Evolutionary conservation across 805 yeast genomes (phyloP).

Genomic region (Ogataea haglerorum): DNA sequence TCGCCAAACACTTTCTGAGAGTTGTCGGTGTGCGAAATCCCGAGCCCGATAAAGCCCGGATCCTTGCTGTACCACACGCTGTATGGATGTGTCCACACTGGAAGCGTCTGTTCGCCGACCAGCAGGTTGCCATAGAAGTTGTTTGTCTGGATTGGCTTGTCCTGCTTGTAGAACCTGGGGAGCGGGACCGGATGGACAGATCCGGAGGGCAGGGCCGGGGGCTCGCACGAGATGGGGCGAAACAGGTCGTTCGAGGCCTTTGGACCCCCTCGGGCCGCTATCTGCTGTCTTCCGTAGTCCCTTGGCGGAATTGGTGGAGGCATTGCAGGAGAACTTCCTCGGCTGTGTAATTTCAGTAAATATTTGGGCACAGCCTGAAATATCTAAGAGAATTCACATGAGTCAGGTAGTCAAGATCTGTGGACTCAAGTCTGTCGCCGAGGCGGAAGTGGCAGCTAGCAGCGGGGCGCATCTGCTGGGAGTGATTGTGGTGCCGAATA

Average conservation of each 20-base stretch:
- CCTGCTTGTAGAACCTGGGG: slow-evolving; percentile 39
- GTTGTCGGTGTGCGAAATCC: slow-evolving; percentile 58
- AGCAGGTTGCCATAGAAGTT: slow-evolving; percentile 75
- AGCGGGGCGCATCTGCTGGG: slow-evolving; percentile 79
- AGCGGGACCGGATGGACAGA: slow-evolving; percentile 61
- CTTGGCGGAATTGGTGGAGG: slow-evolving; percentile 28
- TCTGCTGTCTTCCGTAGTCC: slow-evolving; percentile 15
- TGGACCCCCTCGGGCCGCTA: background rate
- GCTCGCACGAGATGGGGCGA: slow-evolving; percentile 18
- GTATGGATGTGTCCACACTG: slow-evolving; percentile 82
- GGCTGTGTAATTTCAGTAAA: slow-evolving; percentile 8
- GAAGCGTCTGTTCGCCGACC: slow-evolving; percentile 60
- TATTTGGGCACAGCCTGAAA: background rate
- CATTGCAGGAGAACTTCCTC: background rate
- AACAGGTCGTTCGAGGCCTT: slow-evolving; percentile 16
- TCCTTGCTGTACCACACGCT: slow-evolving; percentile 59
- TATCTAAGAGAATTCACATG: background rate
- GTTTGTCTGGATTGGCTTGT: slow-evolving; percentile 66
- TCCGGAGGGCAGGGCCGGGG: slow-evolving; percentile 22
- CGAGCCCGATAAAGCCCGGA: slow-evolving; percentile 51
- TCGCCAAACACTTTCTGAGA: slow-evolving; percentile 69
- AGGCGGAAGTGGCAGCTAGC: slow-evolving; percentile 67
- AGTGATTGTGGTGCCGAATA: slow-evolving; percentile 78
- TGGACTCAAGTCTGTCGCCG: slow-evolving; percentile 66
- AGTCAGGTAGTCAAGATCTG: slow-evolving; percentile 72